Base-by-base conservation (phyloP, 129 eudicot genomes). In the Tagetes erecta region DNA sequence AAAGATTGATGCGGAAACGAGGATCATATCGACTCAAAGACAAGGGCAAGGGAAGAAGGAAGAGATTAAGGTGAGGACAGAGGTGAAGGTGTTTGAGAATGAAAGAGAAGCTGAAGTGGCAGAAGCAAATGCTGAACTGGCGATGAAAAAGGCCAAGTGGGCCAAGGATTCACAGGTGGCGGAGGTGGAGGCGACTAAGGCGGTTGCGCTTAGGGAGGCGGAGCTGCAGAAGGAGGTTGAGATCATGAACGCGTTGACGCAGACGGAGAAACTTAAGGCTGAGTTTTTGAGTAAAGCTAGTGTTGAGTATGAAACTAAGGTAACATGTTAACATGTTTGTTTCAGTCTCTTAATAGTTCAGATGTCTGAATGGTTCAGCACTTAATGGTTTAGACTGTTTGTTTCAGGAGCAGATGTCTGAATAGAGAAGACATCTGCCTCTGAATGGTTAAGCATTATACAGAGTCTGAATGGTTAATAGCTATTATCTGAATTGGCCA, bases 261-360 rank as follows among this genome's bases (percentile, higher is more conserved):
- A 60, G 75, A 87, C 89, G 4, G 89, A 87, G 86, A 87, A 85
- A 62, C 83, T 87, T 2, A 84, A 85, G 85, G 92, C 92, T 0
- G 89, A 87, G 76, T 80, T 82, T 51, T 57, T 87, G 75, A 87
- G 89, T 49, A 87, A 84, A 69, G 92, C 92, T 35, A 87, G 92
- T 20, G 92, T 87, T 44, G 88, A 88, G 75, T 88, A 88, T 73
- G 94, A 88, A 64, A 88, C 86, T 65, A 85, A 85, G 90, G 90
- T 88, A 46, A n/a, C 37, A 64, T 38, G 8, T 2, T 31, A 8
- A 58, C 6, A 31, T 8, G 33, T 20, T 20, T 20, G 27, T 20
- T 20, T 20, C 27, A 20, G 27, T 20, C 27, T 20, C 27, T 20
- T 51, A 10, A 47, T 10, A 47, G 3, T 8, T 47, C 31, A 13